Conservation (phyloP, 495 filamentous ascomycete genomes). For the Neurospora intermedia region DNA sequence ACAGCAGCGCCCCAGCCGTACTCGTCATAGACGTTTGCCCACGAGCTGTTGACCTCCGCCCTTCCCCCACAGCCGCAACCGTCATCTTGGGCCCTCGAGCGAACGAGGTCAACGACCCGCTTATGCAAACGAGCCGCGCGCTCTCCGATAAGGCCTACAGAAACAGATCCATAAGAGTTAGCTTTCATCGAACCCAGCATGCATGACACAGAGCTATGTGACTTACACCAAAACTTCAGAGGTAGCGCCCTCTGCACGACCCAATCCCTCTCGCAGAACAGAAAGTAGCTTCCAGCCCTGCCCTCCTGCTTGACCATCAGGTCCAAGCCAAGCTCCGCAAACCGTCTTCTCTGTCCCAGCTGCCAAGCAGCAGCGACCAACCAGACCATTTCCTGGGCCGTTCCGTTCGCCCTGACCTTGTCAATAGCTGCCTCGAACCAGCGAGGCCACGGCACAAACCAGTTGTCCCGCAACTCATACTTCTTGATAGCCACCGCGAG, state of each 20-base stretch:
- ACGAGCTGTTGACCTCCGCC: not conserved
- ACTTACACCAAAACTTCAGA: not conserved
- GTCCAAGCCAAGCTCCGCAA: not conserved
- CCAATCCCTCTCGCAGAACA: not conserved
- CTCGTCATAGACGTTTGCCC: not conserved
- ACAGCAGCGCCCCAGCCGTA: not conserved
- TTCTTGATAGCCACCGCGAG: not conserved
- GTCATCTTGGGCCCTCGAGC: not conserved
- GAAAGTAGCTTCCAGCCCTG: not conserved
- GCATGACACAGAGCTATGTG: not conserved
- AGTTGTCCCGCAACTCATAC: not conserved
- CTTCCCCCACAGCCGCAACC: not conserved
- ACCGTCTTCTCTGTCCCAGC: not conserved
- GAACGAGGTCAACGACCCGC: not conserved
- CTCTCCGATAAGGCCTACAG: not conserved
- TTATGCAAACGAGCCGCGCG: not conserved
- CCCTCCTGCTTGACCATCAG: not conserved
- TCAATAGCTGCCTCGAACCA: not conserved
- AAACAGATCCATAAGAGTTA: not conserved
- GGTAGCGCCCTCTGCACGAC: not conserved
- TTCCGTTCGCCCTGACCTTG: not conserved
- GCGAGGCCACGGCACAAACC: not conserved
- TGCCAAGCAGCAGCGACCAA: not conserved
- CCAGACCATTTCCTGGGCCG: not conserved
- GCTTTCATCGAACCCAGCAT: not conserved